Conservation (phyloP, 1,284 basidiomycete species). For the Irpex sp. region DNA sequence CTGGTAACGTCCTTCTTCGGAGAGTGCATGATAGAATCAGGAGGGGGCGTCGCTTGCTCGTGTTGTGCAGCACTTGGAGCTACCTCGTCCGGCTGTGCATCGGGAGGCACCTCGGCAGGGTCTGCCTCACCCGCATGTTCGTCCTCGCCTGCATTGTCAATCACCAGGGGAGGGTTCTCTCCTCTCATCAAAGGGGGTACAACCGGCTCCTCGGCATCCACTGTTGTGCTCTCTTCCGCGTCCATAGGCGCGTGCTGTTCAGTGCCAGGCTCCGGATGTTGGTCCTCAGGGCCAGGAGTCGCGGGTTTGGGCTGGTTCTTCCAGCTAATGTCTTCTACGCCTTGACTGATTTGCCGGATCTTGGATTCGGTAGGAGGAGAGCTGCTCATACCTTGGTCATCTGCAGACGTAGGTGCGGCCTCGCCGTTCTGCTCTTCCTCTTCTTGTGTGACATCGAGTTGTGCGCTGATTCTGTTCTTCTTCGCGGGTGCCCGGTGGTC, state of each 20-base stretch:
- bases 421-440: slow-evolving; percentile 38
- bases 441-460: slow-evolving; percentile 60
- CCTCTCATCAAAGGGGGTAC: slow-evolving; percentile 12
- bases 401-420: slow-evolving; percentile 5
- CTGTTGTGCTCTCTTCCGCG: background rate
- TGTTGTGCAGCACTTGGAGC: slow-evolving; percentile 12
- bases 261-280: background rate
- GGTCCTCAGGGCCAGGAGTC: slow-evolving; percentile 4
- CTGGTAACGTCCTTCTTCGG: background rate
- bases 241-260: slow-evolving; percentile 3
- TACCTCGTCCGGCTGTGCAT: slow-evolving; percentile 14
- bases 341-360: slow-evolving; percentile 72
- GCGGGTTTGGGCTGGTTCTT: slow-evolving; percentile 40
- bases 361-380: slow-evolving; percentile 72
- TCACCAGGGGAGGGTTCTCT: slow-evolving; percentile 19
- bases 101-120: slow-evolving; percentile 22
- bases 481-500: slow-evolving; percentile 58
- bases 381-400: slow-evolving; percentile 28
- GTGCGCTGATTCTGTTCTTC: slow-evolving; percentile 57
- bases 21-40: background rate
- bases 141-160: slow-evolving; percentile 19
- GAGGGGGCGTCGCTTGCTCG: slow-evolving; percentile 2
- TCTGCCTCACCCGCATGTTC: slow-evolving; percentile 25
- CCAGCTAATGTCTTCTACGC: slow-evolving; percentile 73
- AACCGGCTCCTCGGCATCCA: slow-evolving; percentile 4